Percentiles rank a stretch among this genome's conserved stretches.
Evolutionary conservation across 139 green algal species (phyloP).

Genomic region (Spirogloea muscicola): DNA sequence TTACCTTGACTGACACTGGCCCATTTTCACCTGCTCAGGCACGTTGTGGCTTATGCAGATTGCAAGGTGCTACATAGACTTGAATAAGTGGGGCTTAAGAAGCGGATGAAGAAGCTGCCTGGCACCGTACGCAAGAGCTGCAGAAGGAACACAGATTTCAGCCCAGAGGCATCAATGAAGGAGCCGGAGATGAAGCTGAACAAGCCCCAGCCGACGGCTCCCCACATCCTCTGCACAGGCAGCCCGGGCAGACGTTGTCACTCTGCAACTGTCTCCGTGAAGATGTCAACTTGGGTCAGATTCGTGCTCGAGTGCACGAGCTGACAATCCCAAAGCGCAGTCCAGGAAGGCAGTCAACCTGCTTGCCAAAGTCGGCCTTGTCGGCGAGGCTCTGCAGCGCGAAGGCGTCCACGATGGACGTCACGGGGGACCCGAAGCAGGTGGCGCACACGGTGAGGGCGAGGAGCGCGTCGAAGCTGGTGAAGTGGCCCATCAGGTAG

Average conservation of each 20-base stretch:
- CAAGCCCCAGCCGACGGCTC: slow-evolving; percentile 21
- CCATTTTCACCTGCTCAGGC: too few relatives aligned
- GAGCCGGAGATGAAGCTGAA: background rate
- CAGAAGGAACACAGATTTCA: slow-evolving; percentile 4
- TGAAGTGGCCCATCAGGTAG: too few relatives aligned
- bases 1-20: too few relatives aligned
- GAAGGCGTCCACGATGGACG: slow-evolving; percentile 1
- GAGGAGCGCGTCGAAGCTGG: too few relatives aligned
- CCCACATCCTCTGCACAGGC: slow-evolving; percentile 26
- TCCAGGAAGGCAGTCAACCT: slow-evolving; percentile 3
- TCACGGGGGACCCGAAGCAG: background rate
- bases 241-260: background rate
- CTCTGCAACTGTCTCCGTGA: background rate
- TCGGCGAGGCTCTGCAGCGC: slow-evolving; percentile 3
- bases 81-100: slow-evolving; percentile 1
- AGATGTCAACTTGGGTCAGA: too few relatives aligned
- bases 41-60: too few relatives aligned
- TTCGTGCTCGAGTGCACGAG: too few relatives aligned
- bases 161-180: background rate
- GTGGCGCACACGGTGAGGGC: too few relatives aligned
- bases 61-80: background rate
- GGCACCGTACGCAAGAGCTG: slow-evolving; percentile 3
- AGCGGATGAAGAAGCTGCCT: slow-evolving; percentile 1
- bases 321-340: too few relatives aligned
- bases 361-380: slow-evolving; percentile 31